phyloP scores from a whole-genome alignment of 2,329 filamentous ascomycete genomes.

The Chrysosporium keratinophilum region DNA sequence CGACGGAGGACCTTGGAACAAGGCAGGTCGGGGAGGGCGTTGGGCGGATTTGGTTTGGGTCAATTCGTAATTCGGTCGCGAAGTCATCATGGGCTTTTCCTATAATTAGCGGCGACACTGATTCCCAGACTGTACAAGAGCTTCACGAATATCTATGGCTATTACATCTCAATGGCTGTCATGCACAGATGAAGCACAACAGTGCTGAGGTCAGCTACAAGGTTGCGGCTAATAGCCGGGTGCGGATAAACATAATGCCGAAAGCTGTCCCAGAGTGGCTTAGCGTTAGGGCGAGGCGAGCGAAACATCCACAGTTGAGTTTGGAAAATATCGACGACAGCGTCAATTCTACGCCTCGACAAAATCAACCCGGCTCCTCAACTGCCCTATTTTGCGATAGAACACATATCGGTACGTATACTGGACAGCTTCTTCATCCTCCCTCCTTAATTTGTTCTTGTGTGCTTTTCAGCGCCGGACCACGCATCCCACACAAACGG shows the following conservation, averaged over 20 bases:
- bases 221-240: neutral
- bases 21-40: slow-evolving; percentile 58
- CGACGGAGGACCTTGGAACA: slow-evolving; percentile 73
- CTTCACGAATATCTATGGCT: neutral
- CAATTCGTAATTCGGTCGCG: slow-evolving; percentile 1
- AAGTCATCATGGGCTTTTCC: neutral
- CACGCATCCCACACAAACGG: too few relatives aligned
- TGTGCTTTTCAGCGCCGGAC: too few relatives aligned
- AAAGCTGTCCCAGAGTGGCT: slow-evolving; percentile 4
- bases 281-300: slow-evolving; percentile 26
- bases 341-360: slow-evolving; percentile 25
- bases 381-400: slow-evolving; percentile 30
- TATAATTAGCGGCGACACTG: neutral
- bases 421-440: neutral
- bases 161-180: neutral
- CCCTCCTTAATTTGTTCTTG: neutral
- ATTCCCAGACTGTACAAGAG: neutral
- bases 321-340: slow-evolving; percentile 20
- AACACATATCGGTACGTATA: slow-evolving; percentile 22
- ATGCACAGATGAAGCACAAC: too few relatives aligned
- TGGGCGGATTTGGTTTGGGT: slow-evolving; percentile 28
- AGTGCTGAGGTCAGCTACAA: too few relatives aligned
- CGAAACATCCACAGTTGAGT: slow-evolving; percentile 33
- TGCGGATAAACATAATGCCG: slow-evolving; percentile 1
- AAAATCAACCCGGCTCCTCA: slow-evolving; percentile 25